These are phyloP conservation scores for Daedaleopsis nitida DNA, from an alignment of 768 basidiomycete species.

Conservation along the genomic window DNA sequence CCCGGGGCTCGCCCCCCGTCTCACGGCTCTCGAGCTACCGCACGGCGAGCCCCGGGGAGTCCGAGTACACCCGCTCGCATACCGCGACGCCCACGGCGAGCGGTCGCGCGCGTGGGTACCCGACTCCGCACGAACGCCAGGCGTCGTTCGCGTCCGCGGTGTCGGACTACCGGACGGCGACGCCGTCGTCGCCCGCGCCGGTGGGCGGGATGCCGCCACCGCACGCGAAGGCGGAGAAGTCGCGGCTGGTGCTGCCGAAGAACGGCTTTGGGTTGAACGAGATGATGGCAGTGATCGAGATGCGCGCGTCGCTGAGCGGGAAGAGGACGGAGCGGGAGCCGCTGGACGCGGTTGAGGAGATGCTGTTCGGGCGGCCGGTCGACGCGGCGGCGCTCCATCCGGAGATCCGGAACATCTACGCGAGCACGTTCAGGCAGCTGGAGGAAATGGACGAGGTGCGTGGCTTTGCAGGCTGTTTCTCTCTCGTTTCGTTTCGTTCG, in stretches of 20 bases:
- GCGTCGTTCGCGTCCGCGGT: conserved; percentile 76
- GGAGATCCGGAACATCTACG: conserved; percentile 69
- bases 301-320: conserved; percentile 45
- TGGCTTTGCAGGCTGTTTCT: conserved; percentile 10
- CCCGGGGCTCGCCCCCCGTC: conserved; percentile 26
- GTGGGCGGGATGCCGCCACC: conserved; percentile 11
- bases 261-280: conserved; percentile 86
- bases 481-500: neutral
- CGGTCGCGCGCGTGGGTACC: conserved; percentile 5
- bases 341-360: conserved; percentile 67
- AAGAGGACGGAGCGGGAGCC: conserved; percentile 33
- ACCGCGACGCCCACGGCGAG: conserved; percentile 44
- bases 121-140: conserved; percentile 45
- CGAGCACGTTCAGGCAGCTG: conserved; percentile 66
- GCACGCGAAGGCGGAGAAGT: conserved; percentile 6
- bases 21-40: conserved; percentile 33
- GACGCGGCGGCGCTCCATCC: conserved; percentile 71
- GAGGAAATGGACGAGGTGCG: conserved; percentile 80
- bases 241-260: conserved; percentile 53
- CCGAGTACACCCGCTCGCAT: conserved; percentile 19
- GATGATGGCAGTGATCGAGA: conserved; percentile 89
- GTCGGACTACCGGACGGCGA: conserved; percentile 53
- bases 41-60: conserved; percentile 30
- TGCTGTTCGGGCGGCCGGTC: conserved; percentile 69
- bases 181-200: conserved; percentile 19